These are phyloP conservation scores for Tetramitus jugosus DNA, from an alignment of 208 protist genomes.

Conservation along the genomic window DNA sequence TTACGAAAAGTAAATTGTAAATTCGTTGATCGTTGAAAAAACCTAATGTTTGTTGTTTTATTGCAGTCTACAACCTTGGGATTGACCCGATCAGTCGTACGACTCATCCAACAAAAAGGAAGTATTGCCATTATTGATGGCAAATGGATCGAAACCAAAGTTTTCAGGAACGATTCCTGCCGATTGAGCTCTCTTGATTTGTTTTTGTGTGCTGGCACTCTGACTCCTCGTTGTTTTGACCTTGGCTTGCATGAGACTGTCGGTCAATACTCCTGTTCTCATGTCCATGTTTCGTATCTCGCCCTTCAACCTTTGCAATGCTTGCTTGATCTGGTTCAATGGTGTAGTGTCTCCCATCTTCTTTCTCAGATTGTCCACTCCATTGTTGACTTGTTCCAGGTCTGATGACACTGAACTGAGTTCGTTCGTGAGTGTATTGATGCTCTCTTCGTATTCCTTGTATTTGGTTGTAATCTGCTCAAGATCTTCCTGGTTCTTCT, in stretches of 20 bases:
- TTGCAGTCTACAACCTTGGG: too few relatives aligned
- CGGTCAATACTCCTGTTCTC: not conserved
- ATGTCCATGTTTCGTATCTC: not conserved
- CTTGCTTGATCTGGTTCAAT: not conserved
- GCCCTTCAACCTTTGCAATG: not conserved
- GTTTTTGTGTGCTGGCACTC: not conserved
- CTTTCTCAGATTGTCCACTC: not conserved
- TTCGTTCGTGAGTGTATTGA: not conserved
- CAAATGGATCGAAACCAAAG: constrained; percentile 13
- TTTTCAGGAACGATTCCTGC: not conserved
- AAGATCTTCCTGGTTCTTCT: constrained; percentile 2
- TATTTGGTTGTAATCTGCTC: not conserved
- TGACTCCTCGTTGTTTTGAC: not conserved
- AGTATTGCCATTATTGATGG: too few relatives aligned
- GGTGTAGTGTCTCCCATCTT: not conserved
- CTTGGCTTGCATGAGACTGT: not conserved
- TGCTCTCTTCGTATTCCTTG: constrained; percentile 1
- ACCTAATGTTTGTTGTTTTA: too few relatives aligned
- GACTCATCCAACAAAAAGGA: too few relatives aligned
- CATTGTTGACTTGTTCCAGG: not conserved
- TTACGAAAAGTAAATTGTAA: too few relatives aligned
- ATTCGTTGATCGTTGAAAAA: too few relatives aligned
- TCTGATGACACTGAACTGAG: not conserved
- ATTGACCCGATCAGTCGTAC: too few relatives aligned
- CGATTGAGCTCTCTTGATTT: not conserved